phyloP scores from a whole-genome alignment of 140 eudicot genomes.

The Bidens hawaiensis region DNA sequence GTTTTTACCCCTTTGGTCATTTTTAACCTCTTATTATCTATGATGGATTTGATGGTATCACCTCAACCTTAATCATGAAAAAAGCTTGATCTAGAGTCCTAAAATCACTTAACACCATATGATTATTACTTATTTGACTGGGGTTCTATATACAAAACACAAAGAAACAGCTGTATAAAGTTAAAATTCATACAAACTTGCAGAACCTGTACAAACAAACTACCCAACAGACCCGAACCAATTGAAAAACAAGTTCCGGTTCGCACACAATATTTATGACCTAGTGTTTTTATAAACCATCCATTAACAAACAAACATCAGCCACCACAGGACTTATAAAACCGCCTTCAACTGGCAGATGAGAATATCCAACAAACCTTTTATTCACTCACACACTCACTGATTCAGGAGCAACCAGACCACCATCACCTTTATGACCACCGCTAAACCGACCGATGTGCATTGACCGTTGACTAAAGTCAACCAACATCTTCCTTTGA shows the following conservation, averaged over 20 bases:
- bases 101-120: no score
- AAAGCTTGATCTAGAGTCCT: no score
- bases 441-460: slow-evolving; percentile 56
- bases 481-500: slow-evolving; percentile 65
- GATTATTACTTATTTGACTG: no score
- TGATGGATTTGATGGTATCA: no score
- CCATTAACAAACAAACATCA: slow-evolving; percentile 12
- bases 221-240: slow-evolving; percentile 4
- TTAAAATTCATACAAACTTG: slow-evolving; percentile 20
- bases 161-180: slow-evolving; percentile 8
- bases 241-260: not conserved
- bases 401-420: slow-evolving; percentile 68
- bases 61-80: no score
- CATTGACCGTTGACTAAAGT: slow-evolving; percentile 82
- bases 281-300: slow-evolving; percentile 10
- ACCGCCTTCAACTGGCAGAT: slow-evolving; percentile 29
- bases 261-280: slow-evolving; percentile 21
- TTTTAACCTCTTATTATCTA: no score
- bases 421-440: slow-evolving; percentile 58
- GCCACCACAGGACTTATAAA: slow-evolving; percentile 31
- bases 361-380: slow-evolving; percentile 4
- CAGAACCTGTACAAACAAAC: slow-evolving; percentile 32
- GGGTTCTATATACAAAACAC: no score
- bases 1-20: no score
- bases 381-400: slow-evolving; percentile 37